Evolutionary conservation across 139 green algal genomes (phyloP), one percentile per base, ranked within the genome.

Genomic region (Zygnema circumcarinatum): DNA sequence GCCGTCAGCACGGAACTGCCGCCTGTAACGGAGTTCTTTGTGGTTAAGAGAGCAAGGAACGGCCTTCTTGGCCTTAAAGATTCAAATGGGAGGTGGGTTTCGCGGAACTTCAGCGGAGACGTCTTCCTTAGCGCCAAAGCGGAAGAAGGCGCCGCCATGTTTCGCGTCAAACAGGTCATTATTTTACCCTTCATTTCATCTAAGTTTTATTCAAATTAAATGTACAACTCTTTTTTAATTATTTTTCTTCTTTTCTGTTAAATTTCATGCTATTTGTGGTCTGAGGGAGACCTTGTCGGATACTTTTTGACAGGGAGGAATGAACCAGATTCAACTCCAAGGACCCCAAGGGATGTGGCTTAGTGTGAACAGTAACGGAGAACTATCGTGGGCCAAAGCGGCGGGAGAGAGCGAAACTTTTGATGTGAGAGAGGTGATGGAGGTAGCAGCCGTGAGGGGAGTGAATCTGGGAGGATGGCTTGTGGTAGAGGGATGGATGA

Each of bases 381-480:
- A 39, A 78, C 16, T 78, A 39, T 7, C 16, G 35, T 78, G 69
- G 69, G 16, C 16, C 7, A 62, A 62, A 62, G 7, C 69, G 7
- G 7, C 69, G 69, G 35, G 16, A 39, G 69, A 78, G 16, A 25
- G 7, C 16, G 69, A 78, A 41, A 78, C 69, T 25, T 85, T 85
- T 75, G 25, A 11, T 2, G 0, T 85, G 39, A 40, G 81, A 33
- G 62, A 87, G 62, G 62, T 81, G 31, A 25, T n/a, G 54, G 31
- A 54, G 62, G 62, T 87, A 47, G 20, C 62, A 25, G 35, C 81
- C 20, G 25, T 81, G 1, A 25, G 81, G 1, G 81, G 81, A 40
- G 81, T 79, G 36, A 87, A 81, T 52, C 62, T 87, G 62, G 81
- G 81, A 1, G n/a, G 38, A 25, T 87, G 81, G 81, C 38, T 87